These are phyloP conservation scores for Schizopora paradoxa DNA, from an alignment of 1,284 basidiomycete species.

Conservation along the genomic window DNA sequence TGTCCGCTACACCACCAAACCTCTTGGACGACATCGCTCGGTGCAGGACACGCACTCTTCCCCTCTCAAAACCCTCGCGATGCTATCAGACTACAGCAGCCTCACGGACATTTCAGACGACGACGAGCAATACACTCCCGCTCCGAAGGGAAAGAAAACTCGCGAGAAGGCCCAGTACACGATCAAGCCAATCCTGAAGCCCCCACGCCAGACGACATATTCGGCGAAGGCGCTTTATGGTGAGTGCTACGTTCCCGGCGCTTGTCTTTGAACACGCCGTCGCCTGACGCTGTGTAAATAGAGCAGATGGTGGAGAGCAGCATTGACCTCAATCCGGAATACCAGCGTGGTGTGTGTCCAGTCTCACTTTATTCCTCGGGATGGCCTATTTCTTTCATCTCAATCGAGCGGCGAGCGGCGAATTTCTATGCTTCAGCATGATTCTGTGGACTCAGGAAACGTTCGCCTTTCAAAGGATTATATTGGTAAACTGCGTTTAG, in stretches of 20 bases:
- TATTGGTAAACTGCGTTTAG: too few relatives aligned
- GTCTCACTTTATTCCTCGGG: too few relatives aligned
- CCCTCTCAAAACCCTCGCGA: neutral
- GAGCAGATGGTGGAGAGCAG: constrained; percentile 56
- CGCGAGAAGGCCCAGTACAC: constrained; percentile 33
- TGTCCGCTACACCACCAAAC: too few relatives aligned
- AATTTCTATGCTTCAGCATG: too few relatives aligned
- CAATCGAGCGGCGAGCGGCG: too few relatives aligned
- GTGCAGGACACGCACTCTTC: too few relatives aligned
- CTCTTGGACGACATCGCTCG: too few relatives aligned
- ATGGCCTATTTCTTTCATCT: too few relatives aligned
- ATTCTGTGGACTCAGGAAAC: too few relatives aligned
- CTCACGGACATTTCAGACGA: constrained; percentile 21
- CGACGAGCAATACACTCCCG: constrained; percentile 18
- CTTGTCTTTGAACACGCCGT: neutral
- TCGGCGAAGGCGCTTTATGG: constrained; percentile 63
- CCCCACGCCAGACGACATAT: constrained; percentile 62
- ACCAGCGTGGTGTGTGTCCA: constrained; percentile 57
- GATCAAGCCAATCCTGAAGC: constrained; percentile 51
- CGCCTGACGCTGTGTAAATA: constrained; percentile 25
- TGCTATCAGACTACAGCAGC: constrained; percentile 17
- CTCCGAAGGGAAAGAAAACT: constrained; percentile 22
- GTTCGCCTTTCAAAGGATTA: too few relatives aligned
- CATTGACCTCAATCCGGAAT: constrained; percentile 67
- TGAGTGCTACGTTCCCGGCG: constrained; percentile 29